Evolutionary conservation across 768 basidiomycete genomes (phyloP), one percentile per base, ranked within the genome.

Genomic region (Amanita polypyramis): DNA sequence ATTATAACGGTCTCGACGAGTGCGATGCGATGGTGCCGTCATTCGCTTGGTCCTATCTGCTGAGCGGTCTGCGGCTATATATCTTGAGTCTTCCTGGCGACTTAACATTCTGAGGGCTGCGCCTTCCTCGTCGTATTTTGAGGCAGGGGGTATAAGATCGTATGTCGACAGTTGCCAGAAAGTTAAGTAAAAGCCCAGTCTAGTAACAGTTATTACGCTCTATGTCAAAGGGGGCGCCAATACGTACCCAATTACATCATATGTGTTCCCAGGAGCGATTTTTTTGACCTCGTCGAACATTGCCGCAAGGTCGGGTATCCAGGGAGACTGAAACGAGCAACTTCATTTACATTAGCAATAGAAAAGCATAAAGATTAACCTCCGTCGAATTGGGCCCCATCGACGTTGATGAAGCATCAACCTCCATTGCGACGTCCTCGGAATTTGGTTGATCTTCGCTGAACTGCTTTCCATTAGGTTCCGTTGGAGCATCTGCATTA

Each of bases 161-260:
- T 92, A 89, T 29, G 86, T 85, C 0, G 90, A 85, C 44, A 98
- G 65, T 62, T 97, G 94, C 96, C 96, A 99, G 67, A 97, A 99
- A 2, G 94, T 92, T 39, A 89, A 65, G 58, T 93, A 97, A 67
- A 99, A 98, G 2, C 82, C 86, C 23, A 92, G 83, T 2, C 95
- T 96, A 37, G 47, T 10, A 19, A 50, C 45, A 46, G 54, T 42
- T 19, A 55, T 45, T 15, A 47, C 49, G 30, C 30, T 2, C 8
- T 45, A 32, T 47, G 43, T 19, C 12, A 45, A 45, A 11, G 9
- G 15, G 41, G 51, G 6, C 23, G 52, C 21, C 34, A 33, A 45
- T 41, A 17, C 84, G 46, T 62, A 93, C 84, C 86, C 85, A 55
- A 94, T 79, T 34, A 81, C 64, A 30, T 83, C 76, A 46, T 68